Percentiles rank a stretch among this genome's conserved stretches.
These are phyloP conservation scores for Hypoxylon crocopeplum DNA, from an alignment of 495 filamentous ascomycete species.

Conservation along the genomic window DNA sequence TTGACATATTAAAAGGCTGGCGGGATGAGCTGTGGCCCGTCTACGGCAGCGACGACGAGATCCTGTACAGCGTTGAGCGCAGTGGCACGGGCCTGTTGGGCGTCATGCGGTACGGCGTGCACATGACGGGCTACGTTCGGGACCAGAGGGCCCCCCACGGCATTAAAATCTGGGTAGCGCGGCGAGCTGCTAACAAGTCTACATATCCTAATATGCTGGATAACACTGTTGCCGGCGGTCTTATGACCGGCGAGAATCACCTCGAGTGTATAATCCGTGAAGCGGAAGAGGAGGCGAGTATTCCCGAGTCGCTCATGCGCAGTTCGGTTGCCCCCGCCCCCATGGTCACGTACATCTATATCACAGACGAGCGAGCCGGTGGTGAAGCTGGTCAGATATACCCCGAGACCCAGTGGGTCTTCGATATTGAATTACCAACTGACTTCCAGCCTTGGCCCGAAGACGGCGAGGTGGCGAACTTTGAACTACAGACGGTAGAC, in stretches of 20 bases:
- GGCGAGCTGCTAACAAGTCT: slow-evolving; percentile 75
- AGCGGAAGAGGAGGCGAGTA: slow-evolving; percentile 85
- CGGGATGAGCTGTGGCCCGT: slow-evolving; percentile 87
- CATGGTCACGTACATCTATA: slow-evolving; percentile 84
- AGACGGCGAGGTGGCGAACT: slow-evolving; percentile 88
- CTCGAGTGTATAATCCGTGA: slow-evolving; percentile 87
- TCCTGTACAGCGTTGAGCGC: slow-evolving; percentile 81
- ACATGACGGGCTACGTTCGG: slow-evolving; percentile 79
- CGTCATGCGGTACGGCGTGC: slow-evolving; percentile 85
- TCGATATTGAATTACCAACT: slow-evolving; percentile 79
- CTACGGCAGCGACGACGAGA: slow-evolving; percentile 67
- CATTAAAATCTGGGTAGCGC: slow-evolving; percentile 83
- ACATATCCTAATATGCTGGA: slow-evolving; percentile 90
- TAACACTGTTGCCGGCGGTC: slow-evolving; percentile 92
- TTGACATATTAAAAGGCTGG: slow-evolving; percentile 82
- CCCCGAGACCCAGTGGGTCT: slow-evolving; percentile 91
- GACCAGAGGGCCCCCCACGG: slow-evolving; percentile 56
- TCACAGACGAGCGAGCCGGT: slow-evolving; percentile 77
- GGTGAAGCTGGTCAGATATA: slow-evolving; percentile 89
- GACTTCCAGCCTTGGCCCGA: slow-evolving; percentile 73
- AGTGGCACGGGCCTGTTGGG: slow-evolving; percentile 82
- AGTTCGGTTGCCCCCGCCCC: slow-evolving; percentile 63
- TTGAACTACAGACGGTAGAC: slow-evolving; percentile 75
- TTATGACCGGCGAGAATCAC: slow-evolving; percentile 76
- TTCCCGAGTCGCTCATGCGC: slow-evolving; percentile 74